Conservation (phyloP, 2,329 filamentous ascomycete species). For the Tolypocladium ophioglossoides region DNA sequence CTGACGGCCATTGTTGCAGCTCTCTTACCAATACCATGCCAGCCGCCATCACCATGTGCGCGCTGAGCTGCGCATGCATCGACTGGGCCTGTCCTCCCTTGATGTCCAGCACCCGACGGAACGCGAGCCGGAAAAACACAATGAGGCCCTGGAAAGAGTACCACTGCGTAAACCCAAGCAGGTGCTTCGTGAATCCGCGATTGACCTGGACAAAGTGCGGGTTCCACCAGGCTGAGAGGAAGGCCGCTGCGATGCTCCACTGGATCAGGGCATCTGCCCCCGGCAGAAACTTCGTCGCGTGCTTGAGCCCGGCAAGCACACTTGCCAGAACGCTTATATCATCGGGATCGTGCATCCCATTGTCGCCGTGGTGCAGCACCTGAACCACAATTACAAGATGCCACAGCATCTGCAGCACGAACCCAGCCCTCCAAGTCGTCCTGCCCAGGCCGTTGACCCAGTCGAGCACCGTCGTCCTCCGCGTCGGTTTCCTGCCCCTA, state of each 20-base stretch:
- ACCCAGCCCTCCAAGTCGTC: conserved; percentile 37
- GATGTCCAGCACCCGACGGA: conserved; percentile 30
- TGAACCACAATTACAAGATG: conserved; percentile 26
- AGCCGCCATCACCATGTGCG: conserved; percentile 43
- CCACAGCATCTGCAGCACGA: conserved; percentile 38
- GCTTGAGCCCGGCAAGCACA: conserved; percentile 6
- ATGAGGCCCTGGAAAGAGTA: conserved; percentile 55
- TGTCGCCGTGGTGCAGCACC: conserved; percentile 14
- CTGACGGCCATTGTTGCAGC: background rate
- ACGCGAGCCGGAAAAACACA: conserved; percentile 42
- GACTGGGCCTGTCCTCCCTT: conserved; percentile 26
- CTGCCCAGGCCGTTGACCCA: conserved; percentile 29
- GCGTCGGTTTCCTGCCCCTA: conserved; percentile 22
- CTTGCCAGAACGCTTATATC: conserved; percentile 9
- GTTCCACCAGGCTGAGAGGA: conserved; percentile 57
- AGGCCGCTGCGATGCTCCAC: conserved; percentile 36
- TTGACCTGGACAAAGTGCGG: conserved; percentile 50
- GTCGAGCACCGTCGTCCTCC: conserved; percentile 28
- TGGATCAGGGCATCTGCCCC: conserved; percentile 28
- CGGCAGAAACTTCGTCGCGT: conserved; percentile 24
- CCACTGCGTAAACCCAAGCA: conserved; percentile 52
- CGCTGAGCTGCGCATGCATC: conserved; percentile 31
- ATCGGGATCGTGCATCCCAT: conserved; percentile 24
- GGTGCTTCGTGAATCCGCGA: conserved; percentile 48
- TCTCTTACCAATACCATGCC: conserved; percentile 44